Base-by-base conservation (phyloP, 2,329 filamentous ascomycete species). In the Passalora sequoiae region DNA sequence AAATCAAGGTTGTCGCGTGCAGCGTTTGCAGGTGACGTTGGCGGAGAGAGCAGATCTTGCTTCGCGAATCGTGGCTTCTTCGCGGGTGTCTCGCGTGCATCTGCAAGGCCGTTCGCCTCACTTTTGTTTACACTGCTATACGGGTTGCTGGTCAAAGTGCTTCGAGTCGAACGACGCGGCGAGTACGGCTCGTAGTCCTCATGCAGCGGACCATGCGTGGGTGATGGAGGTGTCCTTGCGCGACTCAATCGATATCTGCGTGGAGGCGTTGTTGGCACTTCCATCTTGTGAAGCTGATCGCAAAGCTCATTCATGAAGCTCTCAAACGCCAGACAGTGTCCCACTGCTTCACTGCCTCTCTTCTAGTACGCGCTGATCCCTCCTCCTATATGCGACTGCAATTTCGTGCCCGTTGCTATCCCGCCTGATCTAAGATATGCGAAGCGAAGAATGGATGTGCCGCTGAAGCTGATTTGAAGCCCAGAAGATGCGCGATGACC, bases 141-240 rank as follows among this genome's bases (percentile, higher is more conserved):
- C 56, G 82, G 63, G 73, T 74, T 58, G 55, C 46, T 44, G 45
- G 71, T 66, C 47, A 58, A 52, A 10, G 59, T 53, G 33, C 38
- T 50, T 20, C 59, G 45, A 25, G 45, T 60, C 4, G 56, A 60
- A 12, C 59, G 53, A 25, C 59, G 58, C 22, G 83, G 81, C 47
- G 81, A 80, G 60, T 81, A 89, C 32, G 84, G 84, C 59, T 86
- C 77, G 72, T 82, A 89, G 50, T 72, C 68, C 65, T 89, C 84
- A 53, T 74, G 71, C 57, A 73, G 80, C 27, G 66, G 44, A 36
- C 84, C 84, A 59, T 80, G 76, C 46, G 76, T 76, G 36, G 85
- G 85, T 43, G 84, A 81, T 29, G 77, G 76, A 48, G 85, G 85
- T 37, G 82, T 86, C 61, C 35, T 19, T 15, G 46, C 38, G 38